Conservation (phyloP, 306 rosid genomes). For the Quercus ilex region DNA sequence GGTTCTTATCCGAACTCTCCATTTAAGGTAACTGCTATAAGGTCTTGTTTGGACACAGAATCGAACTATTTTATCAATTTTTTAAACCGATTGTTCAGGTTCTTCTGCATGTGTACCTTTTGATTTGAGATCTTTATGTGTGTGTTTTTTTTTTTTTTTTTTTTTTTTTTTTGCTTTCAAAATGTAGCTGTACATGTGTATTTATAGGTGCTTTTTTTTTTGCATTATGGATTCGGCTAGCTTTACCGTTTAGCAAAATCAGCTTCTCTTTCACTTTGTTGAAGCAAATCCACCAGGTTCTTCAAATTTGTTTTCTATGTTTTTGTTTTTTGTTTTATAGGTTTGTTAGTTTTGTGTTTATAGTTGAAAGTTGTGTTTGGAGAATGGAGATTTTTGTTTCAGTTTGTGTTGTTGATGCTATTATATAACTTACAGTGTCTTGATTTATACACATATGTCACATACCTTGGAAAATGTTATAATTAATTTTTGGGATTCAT, state of each 20-base stretch:
- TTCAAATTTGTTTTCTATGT: neutral
- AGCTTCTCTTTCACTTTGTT: constrained; percentile 13
- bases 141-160: neutral
- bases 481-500: neutral
- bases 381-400: neutral
- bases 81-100: neutral
- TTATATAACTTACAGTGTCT: neutral
- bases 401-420: neutral
- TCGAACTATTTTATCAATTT: neutral
- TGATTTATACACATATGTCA: neutral
- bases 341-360: neutral
- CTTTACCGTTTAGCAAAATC: constrained; percentile 22
- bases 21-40: constrained; percentile 6
- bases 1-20: neutral
- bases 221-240: constrained; percentile 4
- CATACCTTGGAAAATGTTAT: neutral
- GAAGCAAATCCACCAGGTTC: constrained; percentile 38
- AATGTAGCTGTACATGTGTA: neutral
- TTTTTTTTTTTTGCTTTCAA: neutral
- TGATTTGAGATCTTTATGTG: constrained; percentile 17
- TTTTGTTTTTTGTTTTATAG: neutral
- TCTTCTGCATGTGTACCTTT: neutral
- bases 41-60: neutral
- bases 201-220: no score
- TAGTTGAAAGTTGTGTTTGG: neutral